Conservation (phyloP, 2,329 filamentous ascomycete genomes). For the Cryphonectria radicalis region DNA sequence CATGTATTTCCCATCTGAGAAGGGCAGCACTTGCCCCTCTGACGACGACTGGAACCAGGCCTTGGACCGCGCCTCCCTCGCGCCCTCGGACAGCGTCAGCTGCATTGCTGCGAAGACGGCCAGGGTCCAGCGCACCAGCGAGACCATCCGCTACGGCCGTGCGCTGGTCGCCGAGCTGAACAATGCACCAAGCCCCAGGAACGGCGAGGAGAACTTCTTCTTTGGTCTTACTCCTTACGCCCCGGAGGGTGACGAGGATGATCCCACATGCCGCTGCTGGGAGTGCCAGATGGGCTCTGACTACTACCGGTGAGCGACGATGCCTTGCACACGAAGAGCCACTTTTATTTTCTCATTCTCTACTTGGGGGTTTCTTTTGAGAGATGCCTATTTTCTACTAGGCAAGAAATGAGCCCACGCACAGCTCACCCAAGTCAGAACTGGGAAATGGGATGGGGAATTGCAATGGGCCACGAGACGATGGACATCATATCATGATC, state of each 20-base stretch:
- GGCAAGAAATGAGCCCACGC: no score
- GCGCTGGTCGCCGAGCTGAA: neutral
- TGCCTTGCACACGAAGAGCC: neutral
- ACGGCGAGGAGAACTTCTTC: neutral
- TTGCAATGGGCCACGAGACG: no score
- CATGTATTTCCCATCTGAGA: neutral
- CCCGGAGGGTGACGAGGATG: neutral
- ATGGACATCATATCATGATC: no score
- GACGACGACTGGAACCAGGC: neutral
- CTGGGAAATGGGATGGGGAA: no score
- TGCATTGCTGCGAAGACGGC: neutral
- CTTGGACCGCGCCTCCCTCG: neutral
- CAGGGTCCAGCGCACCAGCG: neutral
- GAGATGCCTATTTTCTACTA: no score
- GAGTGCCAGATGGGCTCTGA: neutral
- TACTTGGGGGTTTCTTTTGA: no score
- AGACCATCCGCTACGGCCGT: neutral
- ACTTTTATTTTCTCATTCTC: no score
- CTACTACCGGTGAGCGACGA: neutral
- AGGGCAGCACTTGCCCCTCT: neutral
- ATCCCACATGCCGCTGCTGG: neutral
- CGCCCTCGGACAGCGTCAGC: neutral
- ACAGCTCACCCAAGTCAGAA: no score
- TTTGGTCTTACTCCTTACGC: neutral
- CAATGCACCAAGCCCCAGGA: neutral